Evolutionary conservation across 306 rosid species (phyloP).

Genomic region (Prosopis cineraria): DNA sequence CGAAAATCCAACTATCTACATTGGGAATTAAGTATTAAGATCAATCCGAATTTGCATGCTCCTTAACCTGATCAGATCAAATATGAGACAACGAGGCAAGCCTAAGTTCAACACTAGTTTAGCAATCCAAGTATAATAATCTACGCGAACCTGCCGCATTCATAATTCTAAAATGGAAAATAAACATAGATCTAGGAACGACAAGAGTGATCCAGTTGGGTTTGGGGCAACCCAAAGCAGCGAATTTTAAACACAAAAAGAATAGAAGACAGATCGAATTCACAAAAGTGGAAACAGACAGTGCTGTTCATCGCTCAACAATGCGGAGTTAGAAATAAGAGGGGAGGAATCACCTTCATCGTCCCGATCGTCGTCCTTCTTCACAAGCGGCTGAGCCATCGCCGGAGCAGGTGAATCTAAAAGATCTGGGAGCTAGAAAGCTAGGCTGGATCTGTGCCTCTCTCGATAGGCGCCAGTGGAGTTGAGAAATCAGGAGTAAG

Average conservation of each 20-base stretch:
- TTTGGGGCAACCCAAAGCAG: constrained; percentile 7
- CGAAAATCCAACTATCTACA: constrained; percentile 34
- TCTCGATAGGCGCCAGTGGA: constrained; percentile 31
- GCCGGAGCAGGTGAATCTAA: constrained; percentile 36
- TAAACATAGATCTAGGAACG: constrained; percentile 58
- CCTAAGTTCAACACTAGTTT: constrained; percentile 27
- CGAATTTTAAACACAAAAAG: not conserved
- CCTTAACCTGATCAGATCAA: constrained; percentile 39
- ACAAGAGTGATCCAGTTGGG: constrained; percentile 39
- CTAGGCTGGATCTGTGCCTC: not conserved
- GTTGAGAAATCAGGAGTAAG: not conserved
- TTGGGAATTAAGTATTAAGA: constrained; percentile 30
- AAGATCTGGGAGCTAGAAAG: constrained; percentile 51
- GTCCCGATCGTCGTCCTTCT: constrained; percentile 99
- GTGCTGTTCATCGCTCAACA: not conserved
- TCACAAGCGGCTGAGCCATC: constrained; percentile 93
- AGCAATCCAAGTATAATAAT: constrained; percentile 39
- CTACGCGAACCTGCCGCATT: constrained; percentile 23
- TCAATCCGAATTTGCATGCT: constrained; percentile 21
- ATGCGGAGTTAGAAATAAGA: constrained; percentile 2
- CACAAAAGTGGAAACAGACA: not conserved
- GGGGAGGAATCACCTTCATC: constrained; percentile 70
- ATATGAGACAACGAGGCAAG: constrained; percentile 35
- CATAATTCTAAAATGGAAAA: constrained; percentile 19
- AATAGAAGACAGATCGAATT: constrained; percentile 37